Percentiles rank a stretch among this genome's conserved stretches.
Conservation (phyloP, 306 rosid species). For the Quercus variabilis region DNA sequence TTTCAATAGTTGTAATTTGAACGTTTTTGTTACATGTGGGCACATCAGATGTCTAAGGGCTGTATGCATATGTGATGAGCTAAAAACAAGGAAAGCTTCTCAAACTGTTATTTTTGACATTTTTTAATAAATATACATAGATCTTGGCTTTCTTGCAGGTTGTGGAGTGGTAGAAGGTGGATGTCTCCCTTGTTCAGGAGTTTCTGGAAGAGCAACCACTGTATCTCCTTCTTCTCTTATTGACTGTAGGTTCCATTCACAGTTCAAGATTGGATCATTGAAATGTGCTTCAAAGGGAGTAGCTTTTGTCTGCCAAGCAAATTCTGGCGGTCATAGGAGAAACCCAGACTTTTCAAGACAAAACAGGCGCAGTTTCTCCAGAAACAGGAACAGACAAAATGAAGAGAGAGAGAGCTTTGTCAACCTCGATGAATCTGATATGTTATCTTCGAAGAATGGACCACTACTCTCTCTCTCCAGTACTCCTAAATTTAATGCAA, state of each 20-base stretch:
- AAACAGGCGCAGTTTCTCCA: slow-evolving; percentile 53
- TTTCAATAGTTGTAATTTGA: not conserved
- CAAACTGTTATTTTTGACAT: not conserved
- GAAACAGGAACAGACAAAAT: slow-evolving; percentile 62
- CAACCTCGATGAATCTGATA: slow-evolving; percentile 62
- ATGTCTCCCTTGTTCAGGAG: slow-evolving; percentile 62
- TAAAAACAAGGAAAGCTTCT: not conserved
- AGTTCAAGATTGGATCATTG: slow-evolving; percentile 39
- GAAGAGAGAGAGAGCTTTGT: slow-evolving; percentile 70
- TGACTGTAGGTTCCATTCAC: slow-evolving; percentile 36
- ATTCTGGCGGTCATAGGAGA: slow-evolving; percentile 45
- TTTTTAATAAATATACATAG: slow-evolving; percentile 13
- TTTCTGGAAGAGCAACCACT: slow-evolving; percentile 48
- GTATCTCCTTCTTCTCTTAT: slow-evolving; percentile 45
- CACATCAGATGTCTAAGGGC: not conserved
- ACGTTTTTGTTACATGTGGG: not conserved
- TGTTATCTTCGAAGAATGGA: slow-evolving; percentile 72
- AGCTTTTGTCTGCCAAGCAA: slow-evolving; percentile 60
- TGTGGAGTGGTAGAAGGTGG: slow-evolving; percentile 57
- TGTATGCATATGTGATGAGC: not conserved
- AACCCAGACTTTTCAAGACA: slow-evolving; percentile 80
- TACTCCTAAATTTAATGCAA: slow-evolving; percentile 60
- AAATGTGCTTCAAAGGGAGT: slow-evolving; percentile 38
- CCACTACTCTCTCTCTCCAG: slow-evolving; percentile 54
- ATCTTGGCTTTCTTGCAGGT: slow-evolving; percentile 43